Conservation (phyloP, 2,329 filamentous ascomycete genomes). For the Ophiostoma ulmi region DNA sequence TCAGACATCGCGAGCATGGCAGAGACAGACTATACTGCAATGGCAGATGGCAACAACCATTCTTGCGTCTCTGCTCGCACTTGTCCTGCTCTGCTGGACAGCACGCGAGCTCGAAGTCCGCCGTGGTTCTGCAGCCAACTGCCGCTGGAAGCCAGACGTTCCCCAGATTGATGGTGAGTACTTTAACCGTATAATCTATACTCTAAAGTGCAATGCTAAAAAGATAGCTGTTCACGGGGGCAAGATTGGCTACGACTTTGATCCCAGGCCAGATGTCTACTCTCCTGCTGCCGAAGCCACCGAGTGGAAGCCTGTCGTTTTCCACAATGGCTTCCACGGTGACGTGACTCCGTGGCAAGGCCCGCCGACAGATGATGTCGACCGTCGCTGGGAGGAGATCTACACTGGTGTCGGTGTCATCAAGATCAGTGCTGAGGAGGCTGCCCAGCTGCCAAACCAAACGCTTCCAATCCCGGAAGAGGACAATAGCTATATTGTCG, state of each 20-base stretch:
- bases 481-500: neutral
- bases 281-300: conserved; percentile 13
- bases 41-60: conserved; percentile 4
- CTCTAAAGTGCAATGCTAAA: neutral
- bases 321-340: conserved; percentile 16
- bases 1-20: neutral
- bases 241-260: conserved; percentile 11
- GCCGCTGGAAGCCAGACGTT: neutral
- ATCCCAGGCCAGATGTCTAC: conserved; percentile 13
- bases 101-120: conserved; percentile 3
- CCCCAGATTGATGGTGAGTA: neutral
- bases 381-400: conserved; percentile 5
- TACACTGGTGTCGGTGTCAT: neutral
- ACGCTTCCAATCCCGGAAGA: neutral
- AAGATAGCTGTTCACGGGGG: neutral
- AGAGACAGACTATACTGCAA: conserved; percentile 5
- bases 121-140: neutral
- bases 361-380: conserved; percentile 9
- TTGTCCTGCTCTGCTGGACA: conserved; percentile 4
- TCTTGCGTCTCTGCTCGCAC: neutral
- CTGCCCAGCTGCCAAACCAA: neutral
- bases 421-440: neutral
- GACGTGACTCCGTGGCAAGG: conserved; percentile 16
- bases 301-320: conserved; percentile 12
- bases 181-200: neutral